Conservation (phyloP, 78 protist genomes). For the Cavenderia fasciculata region DNA sequence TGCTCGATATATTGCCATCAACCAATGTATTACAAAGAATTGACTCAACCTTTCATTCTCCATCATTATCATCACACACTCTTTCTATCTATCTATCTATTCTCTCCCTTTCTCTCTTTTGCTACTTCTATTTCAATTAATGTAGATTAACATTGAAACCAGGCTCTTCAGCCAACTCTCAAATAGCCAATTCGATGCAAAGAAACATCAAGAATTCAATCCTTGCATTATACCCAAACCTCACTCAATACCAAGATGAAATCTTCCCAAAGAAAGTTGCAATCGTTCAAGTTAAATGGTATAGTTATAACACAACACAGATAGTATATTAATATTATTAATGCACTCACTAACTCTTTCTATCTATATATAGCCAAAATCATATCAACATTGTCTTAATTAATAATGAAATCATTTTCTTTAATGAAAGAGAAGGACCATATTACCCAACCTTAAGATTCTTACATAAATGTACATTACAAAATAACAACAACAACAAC, state of each 20-base stretch:
- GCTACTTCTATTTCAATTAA: not conserved
- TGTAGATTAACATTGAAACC: constrained; percentile 46
- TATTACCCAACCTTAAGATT: constrained; percentile 76
- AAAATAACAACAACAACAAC: not conserved
- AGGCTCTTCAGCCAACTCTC: constrained; percentile 13
- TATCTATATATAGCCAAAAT: constrained; percentile 17
- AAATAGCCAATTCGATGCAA: constrained; percentile 75
- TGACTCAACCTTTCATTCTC: too few relatives aligned
- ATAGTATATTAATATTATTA: not conserved
- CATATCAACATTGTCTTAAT: constrained; percentile 44
- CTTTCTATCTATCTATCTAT: too few relatives aligned
- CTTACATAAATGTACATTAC: constrained; percentile 71
- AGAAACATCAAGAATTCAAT: constrained; percentile 59
- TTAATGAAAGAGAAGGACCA: constrained; percentile 81
- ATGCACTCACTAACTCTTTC: not conserved
- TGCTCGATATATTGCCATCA: too few relatives aligned
- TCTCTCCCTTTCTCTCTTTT: too few relatives aligned
- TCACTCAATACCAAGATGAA: constrained; percentile 64
- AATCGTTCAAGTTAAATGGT: constrained; percentile 78
- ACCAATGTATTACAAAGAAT: too few relatives aligned
- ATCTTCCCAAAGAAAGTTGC: constrained; percentile 83
- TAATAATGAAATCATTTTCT: constrained; percentile 74
- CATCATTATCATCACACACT: too few relatives aligned
- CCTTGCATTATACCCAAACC: constrained; percentile 60
- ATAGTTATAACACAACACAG: not conserved